These are phyloP conservation scores for Boehmeria nivea DNA, from an alignment of 306 rosid species.

Conservation along the genomic window DNA sequence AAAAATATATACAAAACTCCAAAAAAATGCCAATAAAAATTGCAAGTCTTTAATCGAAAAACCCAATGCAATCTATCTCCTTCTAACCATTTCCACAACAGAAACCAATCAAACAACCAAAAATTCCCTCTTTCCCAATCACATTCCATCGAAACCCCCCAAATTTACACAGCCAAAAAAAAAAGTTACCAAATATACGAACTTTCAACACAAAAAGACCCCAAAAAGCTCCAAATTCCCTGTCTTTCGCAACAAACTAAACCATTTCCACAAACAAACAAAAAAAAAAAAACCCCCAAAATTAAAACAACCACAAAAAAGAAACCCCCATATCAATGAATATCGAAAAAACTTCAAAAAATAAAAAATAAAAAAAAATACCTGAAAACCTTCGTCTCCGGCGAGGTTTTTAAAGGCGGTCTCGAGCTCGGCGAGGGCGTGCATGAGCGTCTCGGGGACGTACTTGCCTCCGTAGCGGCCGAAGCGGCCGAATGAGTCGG, in stretches of 20 bases:
- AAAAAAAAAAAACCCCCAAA: not conserved
- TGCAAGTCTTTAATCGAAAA: too few species aligned
- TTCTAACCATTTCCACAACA: not conserved
- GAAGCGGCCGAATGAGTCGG: constrained; percentile 86
- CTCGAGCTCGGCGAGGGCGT: constrained; percentile 84
- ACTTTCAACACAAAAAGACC: too few species aligned
- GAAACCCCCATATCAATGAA: too few species aligned
- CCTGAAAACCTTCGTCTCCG: constrained; percentile 70
- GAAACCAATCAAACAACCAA: not conserved
- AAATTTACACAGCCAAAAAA: not conserved
- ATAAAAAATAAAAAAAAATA: constrained; percentile 12
- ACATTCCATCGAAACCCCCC: not conserved
- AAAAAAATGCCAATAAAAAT: too few species aligned
- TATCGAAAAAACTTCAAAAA: too few species aligned
- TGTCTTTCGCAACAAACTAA: too few species aligned
- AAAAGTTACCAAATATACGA: too few species aligned
- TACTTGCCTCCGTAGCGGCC: constrained; percentile 91
- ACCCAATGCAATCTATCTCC: not conserved
- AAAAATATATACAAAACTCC: too few species aligned
- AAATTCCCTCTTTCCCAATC: too few species aligned
- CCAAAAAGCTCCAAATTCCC: too few species aligned
- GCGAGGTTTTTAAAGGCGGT: constrained; percentile 65
- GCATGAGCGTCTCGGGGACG: constrained; percentile 92
- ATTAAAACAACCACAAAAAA: not conserved
- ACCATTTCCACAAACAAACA: not conserved